Percentiles rank a stretch among this genome's conserved stretches.
Conservation (phyloP, 1,284 basidiomycete species). For the Melampsora larici-populina region DNA sequence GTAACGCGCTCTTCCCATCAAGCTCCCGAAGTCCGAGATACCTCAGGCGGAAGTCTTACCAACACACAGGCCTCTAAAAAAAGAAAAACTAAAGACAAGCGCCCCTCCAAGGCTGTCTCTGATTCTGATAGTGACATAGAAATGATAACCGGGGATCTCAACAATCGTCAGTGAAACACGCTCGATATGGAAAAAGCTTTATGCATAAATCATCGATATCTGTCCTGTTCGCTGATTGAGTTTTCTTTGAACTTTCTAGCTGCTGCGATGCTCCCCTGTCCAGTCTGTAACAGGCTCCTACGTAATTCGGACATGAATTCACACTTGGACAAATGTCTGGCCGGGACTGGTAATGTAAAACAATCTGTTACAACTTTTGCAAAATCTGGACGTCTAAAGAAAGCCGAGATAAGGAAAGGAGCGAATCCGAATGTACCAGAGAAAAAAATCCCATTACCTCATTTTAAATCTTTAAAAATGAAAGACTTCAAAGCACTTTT, state of each 20-base stretch:
- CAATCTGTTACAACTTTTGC: neutral
- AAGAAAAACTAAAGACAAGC: neutral
- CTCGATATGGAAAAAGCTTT: neutral
- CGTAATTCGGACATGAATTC: constrained; percentile 31
- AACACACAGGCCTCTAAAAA: constrained; percentile 1
- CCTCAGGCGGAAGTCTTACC: too few relatives aligned
- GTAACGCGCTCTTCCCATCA: neutral
- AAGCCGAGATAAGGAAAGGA: constrained; percentile 1
- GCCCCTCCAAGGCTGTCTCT: neutral
- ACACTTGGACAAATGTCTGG: constrained; percentile 19
- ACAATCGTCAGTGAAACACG: constrained; percentile 35
- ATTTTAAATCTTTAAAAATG: constrained; percentile 23
- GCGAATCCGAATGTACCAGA: constrained; percentile 11
- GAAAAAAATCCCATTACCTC: constrained; percentile 29
- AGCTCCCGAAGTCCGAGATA: neutral
- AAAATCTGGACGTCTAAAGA: neutral
- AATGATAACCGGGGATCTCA: constrained; percentile 13
- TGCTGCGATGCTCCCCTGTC: constrained; percentile 26
- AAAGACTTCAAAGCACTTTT: constrained; percentile 30
- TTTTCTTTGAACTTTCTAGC: constrained; percentile 6
- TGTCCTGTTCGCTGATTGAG: neutral
- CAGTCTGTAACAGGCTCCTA: constrained; percentile 24
- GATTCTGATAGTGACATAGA: constrained; percentile 31
- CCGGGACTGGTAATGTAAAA: neutral
- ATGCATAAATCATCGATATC: neutral